phyloP scores from a whole-genome alignment of 495 filamentous ascomycete genomes.

The Annulohypoxylon stygium region DNA sequence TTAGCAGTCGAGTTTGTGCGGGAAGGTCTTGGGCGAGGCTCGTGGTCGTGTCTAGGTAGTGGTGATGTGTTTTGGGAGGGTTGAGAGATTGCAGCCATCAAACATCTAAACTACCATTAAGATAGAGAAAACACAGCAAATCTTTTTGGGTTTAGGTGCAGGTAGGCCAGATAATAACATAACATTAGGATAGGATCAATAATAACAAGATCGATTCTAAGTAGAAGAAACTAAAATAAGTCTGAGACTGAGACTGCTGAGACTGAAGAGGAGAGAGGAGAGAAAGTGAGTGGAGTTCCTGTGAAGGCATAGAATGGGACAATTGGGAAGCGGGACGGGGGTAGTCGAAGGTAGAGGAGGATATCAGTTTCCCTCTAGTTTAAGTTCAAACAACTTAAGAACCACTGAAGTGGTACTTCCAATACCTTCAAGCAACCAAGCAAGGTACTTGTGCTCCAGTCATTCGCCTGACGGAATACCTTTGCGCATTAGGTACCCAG shows the following conservation, averaged over 20 bases:
- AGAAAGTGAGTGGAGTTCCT: slow-evolving; percentile 37
- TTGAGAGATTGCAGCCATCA: slow-evolving; percentile 49
- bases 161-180: slow-evolving; percentile 36
- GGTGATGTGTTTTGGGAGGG: slow-evolving; percentile 40
- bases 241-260: slow-evolving; percentile 18
- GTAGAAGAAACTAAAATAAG: slow-evolving; percentile 29
- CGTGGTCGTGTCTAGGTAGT: slow-evolving; percentile 44
- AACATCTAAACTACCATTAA: slow-evolving; percentile 47
- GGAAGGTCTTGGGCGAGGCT: slow-evolving; percentile 36
- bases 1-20: slow-evolving; percentile 26
- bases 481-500: slow-evolving; percentile 39
- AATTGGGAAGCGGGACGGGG: slow-evolving; percentile 49
- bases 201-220: slow-evolving; percentile 39
- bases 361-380: slow-evolving; percentile 34
- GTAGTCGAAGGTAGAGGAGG: slow-evolving; percentile 34
- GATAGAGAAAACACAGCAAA: slow-evolving; percentile 24
- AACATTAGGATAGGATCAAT: slow-evolving; percentile 43
- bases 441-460: slow-evolving; percentile 27
- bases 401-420: slow-evolving; percentile 13
- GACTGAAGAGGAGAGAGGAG: not conserved
- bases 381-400: not conserved
- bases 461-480: slow-evolving; percentile 42
- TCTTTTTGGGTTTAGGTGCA: slow-evolving; percentile 35
- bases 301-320: slow-evolving; percentile 46
- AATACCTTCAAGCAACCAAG: not conserved